These are phyloP conservation scores for Sordariomycetes sp. DNA, from an alignment of 2,329 filamentous ascomycete genomes.

Conservation along the genomic window DNA sequence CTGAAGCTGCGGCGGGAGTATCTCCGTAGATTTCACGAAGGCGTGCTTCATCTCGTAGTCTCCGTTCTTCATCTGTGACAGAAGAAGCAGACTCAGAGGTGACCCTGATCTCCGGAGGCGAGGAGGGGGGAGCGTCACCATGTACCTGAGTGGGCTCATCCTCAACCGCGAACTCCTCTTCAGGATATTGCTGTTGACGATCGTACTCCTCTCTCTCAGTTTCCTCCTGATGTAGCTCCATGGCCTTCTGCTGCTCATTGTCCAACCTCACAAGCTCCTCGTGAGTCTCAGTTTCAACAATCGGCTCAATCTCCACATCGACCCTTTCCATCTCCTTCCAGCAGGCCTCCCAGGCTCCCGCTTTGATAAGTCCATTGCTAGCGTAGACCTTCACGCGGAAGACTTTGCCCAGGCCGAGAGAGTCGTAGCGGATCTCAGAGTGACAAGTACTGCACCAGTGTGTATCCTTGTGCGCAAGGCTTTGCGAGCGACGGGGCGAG, in stretches of 20 bases:
- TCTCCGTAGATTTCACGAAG: conserved; percentile 45
- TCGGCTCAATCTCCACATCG: conserved; percentile 81
- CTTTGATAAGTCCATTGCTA: conserved; percentile 86
- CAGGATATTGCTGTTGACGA: conserved; percentile 13
- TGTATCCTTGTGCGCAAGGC: conserved; percentile 17
- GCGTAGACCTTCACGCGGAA: conserved; percentile 87
- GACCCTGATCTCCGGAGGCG: background rate
- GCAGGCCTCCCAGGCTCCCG: conserved; percentile 84
- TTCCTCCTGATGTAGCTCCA: conserved; percentile 24
- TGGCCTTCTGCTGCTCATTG: conserved; percentile 30
- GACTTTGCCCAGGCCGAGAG: conserved; percentile 42
- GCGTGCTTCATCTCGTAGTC: conserved; percentile 37
- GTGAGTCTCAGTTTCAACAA: conserved; percentile 50
- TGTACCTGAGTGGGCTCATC: conserved; percentile 1
- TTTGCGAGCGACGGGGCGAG: conserved; percentile 4
- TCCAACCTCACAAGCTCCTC: conserved; percentile 51
- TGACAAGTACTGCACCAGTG: conserved; percentile 50
- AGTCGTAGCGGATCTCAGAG: conserved; percentile 45
- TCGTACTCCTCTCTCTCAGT: conserved; percentile 22
- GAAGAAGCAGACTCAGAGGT: conserved; percentile 6
- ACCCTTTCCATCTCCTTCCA: conserved; percentile 99
- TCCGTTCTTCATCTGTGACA: conserved; percentile 14
- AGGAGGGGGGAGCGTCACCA: background rate
- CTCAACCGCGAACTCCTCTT: conserved; percentile 12
- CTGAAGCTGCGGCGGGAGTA: conserved; percentile 10